These are phyloP conservation scores for Melaleuca quinquenervia DNA, from an alignment of 345 rosid genomes.

Conservation along the genomic window DNA sequence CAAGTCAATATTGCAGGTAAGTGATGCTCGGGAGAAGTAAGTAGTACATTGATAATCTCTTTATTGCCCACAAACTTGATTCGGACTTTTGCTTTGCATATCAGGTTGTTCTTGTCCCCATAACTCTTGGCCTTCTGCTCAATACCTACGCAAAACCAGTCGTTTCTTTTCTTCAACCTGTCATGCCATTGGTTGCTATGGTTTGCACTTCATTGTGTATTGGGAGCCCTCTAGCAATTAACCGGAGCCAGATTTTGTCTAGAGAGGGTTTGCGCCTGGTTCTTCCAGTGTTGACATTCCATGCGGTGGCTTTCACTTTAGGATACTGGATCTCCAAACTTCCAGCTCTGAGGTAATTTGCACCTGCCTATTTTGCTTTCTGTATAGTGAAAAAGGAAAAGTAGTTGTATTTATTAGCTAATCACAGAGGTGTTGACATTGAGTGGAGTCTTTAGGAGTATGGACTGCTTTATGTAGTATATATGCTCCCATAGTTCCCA, in stretches of 20 bases:
- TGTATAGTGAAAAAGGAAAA: neutral
- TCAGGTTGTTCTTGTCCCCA: slow-evolving; percentile 88
- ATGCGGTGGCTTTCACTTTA: slow-evolving; percentile 52
- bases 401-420: neutral
- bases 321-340: slow-evolving; percentile 89
- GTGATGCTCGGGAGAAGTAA: neutral
- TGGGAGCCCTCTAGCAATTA: slow-evolving; percentile 92
- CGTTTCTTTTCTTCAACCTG: slow-evolving; percentile 48
- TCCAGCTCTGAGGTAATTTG: slow-evolving; percentile 57
- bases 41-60: neutral
- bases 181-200: slow-evolving; percentile 96
- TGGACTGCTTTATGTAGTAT: neutral
- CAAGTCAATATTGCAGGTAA: slow-evolving; percentile 88
- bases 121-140: slow-evolving; percentile 69
- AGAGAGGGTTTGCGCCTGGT: slow-evolving; percentile 54
- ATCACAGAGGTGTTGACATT: neutral
- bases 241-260: slow-evolving; percentile 66
- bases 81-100: neutral
- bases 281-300: slow-evolving; percentile 76
- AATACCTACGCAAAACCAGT: slow-evolving; percentile 87
- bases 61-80: neutral
- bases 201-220: slow-evolving; percentile 81
- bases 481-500: neutral
- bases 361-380: neutral
- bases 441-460: neutral